phyloP scores from a whole-genome alignment of 768 basidiomycete genomes.

The Mycena latifolia region DNA sequence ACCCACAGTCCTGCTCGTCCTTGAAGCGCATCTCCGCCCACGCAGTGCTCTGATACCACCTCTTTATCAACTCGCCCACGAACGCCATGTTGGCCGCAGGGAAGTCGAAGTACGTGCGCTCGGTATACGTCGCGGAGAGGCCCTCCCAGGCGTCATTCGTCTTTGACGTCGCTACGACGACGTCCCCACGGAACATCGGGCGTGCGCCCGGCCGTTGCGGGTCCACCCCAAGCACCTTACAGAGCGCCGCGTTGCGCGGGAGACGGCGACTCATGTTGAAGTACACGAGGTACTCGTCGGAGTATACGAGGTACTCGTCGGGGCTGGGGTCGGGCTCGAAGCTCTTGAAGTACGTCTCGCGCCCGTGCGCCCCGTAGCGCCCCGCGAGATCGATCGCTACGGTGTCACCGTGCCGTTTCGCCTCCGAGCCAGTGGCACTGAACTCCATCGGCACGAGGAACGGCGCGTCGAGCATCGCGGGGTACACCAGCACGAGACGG shows the following conservation, averaged over 20 bases:
- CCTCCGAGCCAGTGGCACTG: neutral
- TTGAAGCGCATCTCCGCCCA: neutral
- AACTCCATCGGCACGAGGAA: neutral
- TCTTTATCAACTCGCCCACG: neutral
- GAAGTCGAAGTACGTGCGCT: neutral
- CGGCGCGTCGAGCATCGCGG: neutral
- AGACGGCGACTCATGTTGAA: neutral
- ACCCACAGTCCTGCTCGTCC: neutral
- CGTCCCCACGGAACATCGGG: conserved; percentile 1
- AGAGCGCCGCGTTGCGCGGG: neutral
- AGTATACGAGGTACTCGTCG: too few relatives aligned
- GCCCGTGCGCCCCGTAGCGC: neutral
- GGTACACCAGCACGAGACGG: neutral
- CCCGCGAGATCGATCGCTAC: neutral
- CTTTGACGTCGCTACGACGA: neutral
- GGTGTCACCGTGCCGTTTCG: neutral
- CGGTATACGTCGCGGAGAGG: neutral
- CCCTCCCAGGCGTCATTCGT: neutral
- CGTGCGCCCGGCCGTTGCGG: neutral
- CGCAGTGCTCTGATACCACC: neutral
- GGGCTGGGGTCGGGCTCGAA: too few relatives aligned
- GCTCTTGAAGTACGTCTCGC: neutral
- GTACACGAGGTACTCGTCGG: conserved; percentile 1
- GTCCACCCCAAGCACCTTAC: neutral
- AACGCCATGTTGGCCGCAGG: neutral